Evolutionary conservation across 108 stramenopile species (phyloP).

Genomic region (Nitzschia sp.): DNA sequence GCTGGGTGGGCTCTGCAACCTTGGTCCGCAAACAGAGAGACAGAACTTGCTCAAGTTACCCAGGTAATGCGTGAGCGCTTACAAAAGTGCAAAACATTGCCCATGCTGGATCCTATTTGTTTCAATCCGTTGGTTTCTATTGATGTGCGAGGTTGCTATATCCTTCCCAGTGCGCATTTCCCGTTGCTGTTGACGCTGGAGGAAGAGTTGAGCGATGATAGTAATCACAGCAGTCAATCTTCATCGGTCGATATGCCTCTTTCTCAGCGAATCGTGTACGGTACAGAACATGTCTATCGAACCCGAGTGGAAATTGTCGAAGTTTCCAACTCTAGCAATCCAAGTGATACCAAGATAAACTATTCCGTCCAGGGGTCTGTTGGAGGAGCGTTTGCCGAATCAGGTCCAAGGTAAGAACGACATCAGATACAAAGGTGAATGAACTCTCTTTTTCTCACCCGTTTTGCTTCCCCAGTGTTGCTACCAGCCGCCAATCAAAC

Average conservation of each 20-base stretch:
- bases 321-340: neutral
- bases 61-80: conserved; percentile 59
- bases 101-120: conserved; percentile 74
- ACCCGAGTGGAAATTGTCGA: conserved; percentile 55
- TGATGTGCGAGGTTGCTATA: conserved; percentile 71
- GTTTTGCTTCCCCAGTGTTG: conserved; percentile 6
- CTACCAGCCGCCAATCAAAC: conserved; percentile 12
- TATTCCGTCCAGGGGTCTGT: conserved; percentile 63
- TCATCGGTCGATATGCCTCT: neutral
- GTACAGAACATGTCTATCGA: conserved; percentile 56
- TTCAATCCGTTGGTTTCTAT: conserved; percentile 58
- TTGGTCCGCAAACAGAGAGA: conserved; percentile 78
- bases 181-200: conserved; percentile 80
- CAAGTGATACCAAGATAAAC: neutral
- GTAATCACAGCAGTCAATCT: neutral
- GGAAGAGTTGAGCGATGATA: conserved; percentile 9
- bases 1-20: conserved; percentile 79
- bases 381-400: conserved; percentile 59
- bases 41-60: conserved; percentile 65
- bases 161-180: conserved; percentile 86
- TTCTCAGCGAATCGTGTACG: conserved; percentile 4
- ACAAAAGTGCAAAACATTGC: conserved; percentile 24
- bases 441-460: neutral
- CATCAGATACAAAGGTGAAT: neutral
- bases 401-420: conserved; percentile 40